Evolutionary conservation across 2,329 filamentous ascomycete genomes (phyloP).

Genomic region (Fusarium guadeloupense): DNA sequence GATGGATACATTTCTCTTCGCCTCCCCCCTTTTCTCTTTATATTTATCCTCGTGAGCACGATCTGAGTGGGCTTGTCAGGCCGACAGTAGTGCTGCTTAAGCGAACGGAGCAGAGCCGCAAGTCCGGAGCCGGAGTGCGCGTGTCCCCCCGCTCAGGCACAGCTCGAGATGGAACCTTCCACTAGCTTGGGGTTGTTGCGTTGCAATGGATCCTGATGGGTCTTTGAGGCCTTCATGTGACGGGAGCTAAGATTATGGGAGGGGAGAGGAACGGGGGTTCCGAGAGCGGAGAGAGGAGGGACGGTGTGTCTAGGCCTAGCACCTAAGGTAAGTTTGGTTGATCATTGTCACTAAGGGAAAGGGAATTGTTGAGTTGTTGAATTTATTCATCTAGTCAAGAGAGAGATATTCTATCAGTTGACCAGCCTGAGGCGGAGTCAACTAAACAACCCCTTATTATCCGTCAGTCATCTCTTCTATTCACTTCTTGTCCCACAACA

Average conservation of each 20-base stretch:
- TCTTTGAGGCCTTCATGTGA: constrained; percentile 11
- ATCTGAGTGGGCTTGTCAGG: constrained; percentile 6
- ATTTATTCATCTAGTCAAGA: background rate
- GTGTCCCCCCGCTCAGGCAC: constrained; percentile 19
- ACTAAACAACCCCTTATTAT: background rate
- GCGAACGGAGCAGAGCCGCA: constrained; percentile 22
- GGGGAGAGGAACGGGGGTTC: constrained; percentile 2
- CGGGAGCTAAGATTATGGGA: constrained; percentile 22
- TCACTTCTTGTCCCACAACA: constrained; percentile 7
- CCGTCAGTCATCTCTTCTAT: background rate
- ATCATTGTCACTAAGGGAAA: too few species aligned
- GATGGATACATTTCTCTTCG: constrained; percentile 1
- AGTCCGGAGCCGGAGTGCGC: background rate
- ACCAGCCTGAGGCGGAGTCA: background rate
- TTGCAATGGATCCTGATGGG: constrained; percentile 1
- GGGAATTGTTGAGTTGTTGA: constrained; percentile 11
- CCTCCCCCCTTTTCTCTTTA: background rate
- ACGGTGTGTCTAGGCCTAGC: background rate
- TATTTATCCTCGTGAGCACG: constrained; percentile 14
- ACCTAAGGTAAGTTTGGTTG: too few species aligned
- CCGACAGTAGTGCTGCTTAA: constrained; percentile 10
- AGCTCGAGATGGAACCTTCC: background rate
- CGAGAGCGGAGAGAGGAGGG: constrained; percentile 13
- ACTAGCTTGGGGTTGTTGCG: constrained; percentile 1
- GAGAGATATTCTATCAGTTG: too few species aligned